Percentiles rank a stretch among this genome's conserved stretches.
phyloP scores from a whole-genome alignment of 2,329 filamentous ascomycete genomes.

The Fusarium multiceps region DNA sequence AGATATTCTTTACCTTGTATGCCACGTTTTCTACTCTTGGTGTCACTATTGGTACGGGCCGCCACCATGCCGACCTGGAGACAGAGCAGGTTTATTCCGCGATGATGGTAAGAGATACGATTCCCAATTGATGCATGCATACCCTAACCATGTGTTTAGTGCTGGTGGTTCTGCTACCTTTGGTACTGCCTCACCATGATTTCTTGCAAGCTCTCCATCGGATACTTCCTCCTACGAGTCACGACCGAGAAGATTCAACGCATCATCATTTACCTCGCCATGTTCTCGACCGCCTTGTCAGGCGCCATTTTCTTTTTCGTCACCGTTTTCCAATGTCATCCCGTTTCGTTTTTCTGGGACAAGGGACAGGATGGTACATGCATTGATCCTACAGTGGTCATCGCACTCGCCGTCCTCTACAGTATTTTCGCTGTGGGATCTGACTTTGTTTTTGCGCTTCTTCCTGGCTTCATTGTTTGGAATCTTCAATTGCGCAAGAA shows the following conservation, averaged over 20 bases:
- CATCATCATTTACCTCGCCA: constrained; percentile 47
- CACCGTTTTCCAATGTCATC: constrained; percentile 47
- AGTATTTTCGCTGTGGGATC: constrained; percentile 58
- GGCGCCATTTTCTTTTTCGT: constrained; percentile 49
- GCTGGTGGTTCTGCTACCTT: constrained; percentile 48
- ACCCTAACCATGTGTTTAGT: constrained; percentile 23
- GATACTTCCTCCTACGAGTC: constrained; percentile 50
- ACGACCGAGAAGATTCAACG: constrained; percentile 31
- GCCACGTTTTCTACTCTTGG: constrained; percentile 40
- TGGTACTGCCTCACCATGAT: constrained; percentile 46
- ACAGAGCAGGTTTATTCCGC: constrained; percentile 41
- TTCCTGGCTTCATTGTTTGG: constrained; percentile 64
- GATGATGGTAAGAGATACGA: constrained; percentile 45
- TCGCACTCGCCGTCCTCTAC: constrained; percentile 61
- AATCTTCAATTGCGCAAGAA: constrained; percentile 61
- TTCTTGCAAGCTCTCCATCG: constrained; percentile 51
- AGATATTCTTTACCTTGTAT: constrained; percentile 40
- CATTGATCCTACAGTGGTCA: constrained; percentile 53
- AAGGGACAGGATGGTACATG: constrained; percentile 43
- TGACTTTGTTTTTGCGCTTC: constrained; percentile 60
- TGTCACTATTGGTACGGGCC: constrained; percentile 51
- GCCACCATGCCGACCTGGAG: constrained; percentile 47
- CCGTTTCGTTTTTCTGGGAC: constrained; percentile 47
- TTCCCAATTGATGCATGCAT: neutral
- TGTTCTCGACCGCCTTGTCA: constrained; percentile 44